Percentiles rank a stretch among this genome's conserved stretches.
Conservation (phyloP, 1,139 yeast species). For the Hyphopichia buzzinii region DNA sequence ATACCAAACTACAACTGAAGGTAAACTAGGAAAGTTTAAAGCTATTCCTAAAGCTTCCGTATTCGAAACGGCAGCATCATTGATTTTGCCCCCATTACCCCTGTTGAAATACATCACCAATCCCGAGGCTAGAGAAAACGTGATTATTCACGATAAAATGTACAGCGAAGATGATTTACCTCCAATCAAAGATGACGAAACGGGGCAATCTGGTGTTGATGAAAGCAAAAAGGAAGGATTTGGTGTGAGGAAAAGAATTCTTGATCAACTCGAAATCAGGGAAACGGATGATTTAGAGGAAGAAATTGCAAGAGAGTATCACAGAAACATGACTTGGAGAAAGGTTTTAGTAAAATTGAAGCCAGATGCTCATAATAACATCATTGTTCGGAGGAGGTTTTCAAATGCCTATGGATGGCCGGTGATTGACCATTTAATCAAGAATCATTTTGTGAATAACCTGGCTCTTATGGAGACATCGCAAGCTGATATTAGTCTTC, state of each 20-base stretch:
- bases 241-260: conserved; percentile 9
- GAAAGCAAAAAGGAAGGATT: not conserved
- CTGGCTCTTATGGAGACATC: conserved; percentile 9
- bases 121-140: conserved; percentile 41
- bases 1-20: conserved; percentile 26
- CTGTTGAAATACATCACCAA: conserved; percentile 66
- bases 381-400: conserved; percentile 82
- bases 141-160: conserved; percentile 41
- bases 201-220: not conserved
- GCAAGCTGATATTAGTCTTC: conserved; percentile 2
- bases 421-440: conserved; percentile 76
- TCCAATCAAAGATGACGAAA: conserved; percentile 4
- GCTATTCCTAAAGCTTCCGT: conserved; percentile 69
- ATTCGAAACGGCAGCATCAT: conserved; percentile 77
- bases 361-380: conserved; percentile 96
- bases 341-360: conserved; percentile 81
- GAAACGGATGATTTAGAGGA: conserved; percentile 58
- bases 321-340: conserved; percentile 82
- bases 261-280: conserved; percentile 10
- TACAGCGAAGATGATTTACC: conserved; percentile 39
- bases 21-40: conserved; percentile 11
- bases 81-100: conserved; percentile 87
- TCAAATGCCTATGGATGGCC: conserved; percentile 98
- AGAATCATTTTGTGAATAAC: conserved; percentile 23
- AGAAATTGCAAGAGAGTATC: conserved; percentile 85